These are phyloP conservation scores for Argentina anserina DNA, from an alignment of 306 rosid genomes.

Conservation along the genomic window DNA sequence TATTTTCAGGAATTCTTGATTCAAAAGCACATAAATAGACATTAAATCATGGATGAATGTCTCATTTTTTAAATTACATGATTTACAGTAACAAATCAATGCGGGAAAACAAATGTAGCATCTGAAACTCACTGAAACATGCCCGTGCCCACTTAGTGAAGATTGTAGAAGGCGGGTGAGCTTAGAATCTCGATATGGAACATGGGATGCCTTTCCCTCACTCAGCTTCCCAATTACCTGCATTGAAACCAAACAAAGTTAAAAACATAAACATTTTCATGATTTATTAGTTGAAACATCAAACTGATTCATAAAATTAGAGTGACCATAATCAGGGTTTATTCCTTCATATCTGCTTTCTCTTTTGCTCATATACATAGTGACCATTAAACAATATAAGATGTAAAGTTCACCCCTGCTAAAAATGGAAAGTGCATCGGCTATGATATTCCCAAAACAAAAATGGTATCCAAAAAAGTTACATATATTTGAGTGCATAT, in stretches of 20 bases:
- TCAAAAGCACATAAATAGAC: background rate
- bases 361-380: background rate
- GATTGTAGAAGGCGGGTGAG: constrained; percentile 98
- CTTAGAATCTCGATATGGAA: constrained; percentile 98
- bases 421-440: constrained; percentile 1
- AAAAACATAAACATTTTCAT: background rate
- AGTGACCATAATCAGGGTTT: background rate
- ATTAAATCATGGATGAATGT: background rate
- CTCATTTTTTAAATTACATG: background rate
- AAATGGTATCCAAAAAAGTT: background rate
- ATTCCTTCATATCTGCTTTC: background rate
- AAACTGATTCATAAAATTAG: background rate
- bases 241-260: constrained; percentile 44
- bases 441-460: background rate
- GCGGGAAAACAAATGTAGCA: background rate
- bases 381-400: background rate
- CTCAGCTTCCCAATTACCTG: constrained; percentile 97
- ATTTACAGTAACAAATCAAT: constrained; percentile 5
- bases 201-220: constrained; percentile 99
- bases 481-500: background rate
- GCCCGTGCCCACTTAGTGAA: constrained; percentile 93
- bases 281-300: background rate
- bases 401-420: background rate
- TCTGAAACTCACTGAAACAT: constrained; percentile 82
- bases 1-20: background rate